Evolutionary conservation across 2,329 filamentous ascomycete genomes (phyloP).

Genomic region (Fusarium devonianum): DNA sequence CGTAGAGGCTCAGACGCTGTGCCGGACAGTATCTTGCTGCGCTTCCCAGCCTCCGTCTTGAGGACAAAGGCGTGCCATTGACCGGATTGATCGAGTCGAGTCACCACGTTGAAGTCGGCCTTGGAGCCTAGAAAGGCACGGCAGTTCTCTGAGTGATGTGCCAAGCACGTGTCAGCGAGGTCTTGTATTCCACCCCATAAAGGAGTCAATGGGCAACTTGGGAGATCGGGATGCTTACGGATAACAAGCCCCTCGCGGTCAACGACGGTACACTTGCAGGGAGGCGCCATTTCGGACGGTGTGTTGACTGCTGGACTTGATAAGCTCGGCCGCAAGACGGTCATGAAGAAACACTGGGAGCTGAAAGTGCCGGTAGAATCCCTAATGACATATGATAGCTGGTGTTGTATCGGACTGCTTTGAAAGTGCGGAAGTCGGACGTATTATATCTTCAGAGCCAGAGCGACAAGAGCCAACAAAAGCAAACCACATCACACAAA

Average conservation of each 20-base stretch:
- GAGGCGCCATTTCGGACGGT: conserved; percentile 20
- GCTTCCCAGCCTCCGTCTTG: conserved; percentile 37
- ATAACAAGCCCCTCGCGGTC: conserved; percentile 23
- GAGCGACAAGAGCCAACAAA: too few relatives aligned
- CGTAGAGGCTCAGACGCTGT: conserved; percentile 40
- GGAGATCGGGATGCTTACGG: conserved; percentile 5
- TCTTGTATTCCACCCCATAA: not conserved
- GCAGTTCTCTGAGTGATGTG: conserved; percentile 38
- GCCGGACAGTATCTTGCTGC: conserved; percentile 45
- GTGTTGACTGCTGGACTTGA: conserved; percentile 4
- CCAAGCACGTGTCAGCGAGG: conserved; percentile 2
- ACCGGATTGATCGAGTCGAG: conserved; percentile 33
- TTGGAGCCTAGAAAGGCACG: conserved; percentile 36
- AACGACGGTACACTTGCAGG: conserved; percentile 3
- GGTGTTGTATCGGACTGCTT: not conserved
- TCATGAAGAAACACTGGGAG: conserved; percentile 15
- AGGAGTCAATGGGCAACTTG: not conserved
- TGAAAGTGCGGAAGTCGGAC: conserved; percentile 13
- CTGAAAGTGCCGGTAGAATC: conserved; percentile 1
- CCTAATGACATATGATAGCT: not conserved
- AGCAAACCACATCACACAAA: too few relatives aligned
- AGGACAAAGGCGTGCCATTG: conserved; percentile 40
- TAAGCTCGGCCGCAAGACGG: conserved; percentile 18
- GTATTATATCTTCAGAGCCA: too few relatives aligned
- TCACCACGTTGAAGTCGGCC: conserved; percentile 35